phyloP scores from a whole-genome alignment of 2,329 filamentous ascomycete species.

The Rachicladosporium sp. region DNA sequence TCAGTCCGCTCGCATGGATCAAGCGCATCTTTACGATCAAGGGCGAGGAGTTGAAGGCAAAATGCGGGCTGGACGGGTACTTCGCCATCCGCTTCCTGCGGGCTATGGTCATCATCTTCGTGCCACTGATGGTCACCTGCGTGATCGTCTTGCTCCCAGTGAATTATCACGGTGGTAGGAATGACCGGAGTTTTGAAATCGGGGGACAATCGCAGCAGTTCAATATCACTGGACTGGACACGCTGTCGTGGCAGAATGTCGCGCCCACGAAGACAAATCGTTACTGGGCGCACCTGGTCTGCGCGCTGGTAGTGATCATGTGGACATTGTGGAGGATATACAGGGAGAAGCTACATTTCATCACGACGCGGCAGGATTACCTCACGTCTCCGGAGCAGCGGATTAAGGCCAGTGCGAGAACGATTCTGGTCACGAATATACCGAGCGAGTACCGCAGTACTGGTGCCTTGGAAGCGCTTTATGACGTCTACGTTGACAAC shows the following conservation, averaged over 20 bases:
- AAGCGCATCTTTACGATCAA: conserved; percentile 7
- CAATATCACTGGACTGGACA: conserved; percentile 21
- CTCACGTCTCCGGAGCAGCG: conserved; percentile 17
- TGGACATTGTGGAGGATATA: conserved; percentile 21
- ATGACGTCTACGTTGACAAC: conserved; percentile 19
- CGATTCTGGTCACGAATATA: conserved; percentile 23
- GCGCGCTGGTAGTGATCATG: conserved; percentile 16
- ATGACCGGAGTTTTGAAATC: neutral
- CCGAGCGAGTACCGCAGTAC: conserved; percentile 17
- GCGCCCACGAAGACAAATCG: conserved; percentile 15
- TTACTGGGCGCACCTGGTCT: conserved; percentile 23
- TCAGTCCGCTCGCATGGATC: conserved; percentile 5
- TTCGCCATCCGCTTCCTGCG: conserved; percentile 8
- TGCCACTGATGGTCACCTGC: conserved; percentile 17
- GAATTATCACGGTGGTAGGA: conserved; percentile 13
- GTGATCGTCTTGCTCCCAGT: conserved; percentile 9
- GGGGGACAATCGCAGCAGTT: conserved; percentile 10
- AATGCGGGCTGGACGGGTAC: conserved; percentile 9
- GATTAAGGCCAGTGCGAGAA: conserved; percentile 20
- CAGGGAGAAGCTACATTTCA: conserved; percentile 20
- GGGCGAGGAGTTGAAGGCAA: conserved; percentile 6
- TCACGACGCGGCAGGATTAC: conserved; percentile 19
- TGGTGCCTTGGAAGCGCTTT: conserved; percentile 18
- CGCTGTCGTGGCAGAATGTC: conserved; percentile 21
- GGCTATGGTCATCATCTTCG: conserved; percentile 15